Evolutionary conservation across 805 yeast genomes (phyloP).

Genomic region (Sugiyamaella valdiviana): DNA sequence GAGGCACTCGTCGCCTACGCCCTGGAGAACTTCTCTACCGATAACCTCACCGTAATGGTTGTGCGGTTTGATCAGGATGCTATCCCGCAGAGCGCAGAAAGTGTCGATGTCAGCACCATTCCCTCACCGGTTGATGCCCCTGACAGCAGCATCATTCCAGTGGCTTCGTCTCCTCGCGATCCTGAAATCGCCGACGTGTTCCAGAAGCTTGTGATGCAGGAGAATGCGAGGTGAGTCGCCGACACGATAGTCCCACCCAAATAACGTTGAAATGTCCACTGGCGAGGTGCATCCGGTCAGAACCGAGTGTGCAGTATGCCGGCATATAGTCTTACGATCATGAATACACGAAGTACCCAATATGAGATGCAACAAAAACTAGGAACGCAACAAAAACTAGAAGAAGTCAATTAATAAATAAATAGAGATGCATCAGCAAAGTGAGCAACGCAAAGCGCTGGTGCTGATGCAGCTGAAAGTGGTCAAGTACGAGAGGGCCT

Average conservation of each 20-base stretch:
- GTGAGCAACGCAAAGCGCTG: no score
- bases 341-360: no score
- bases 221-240: not conserved
- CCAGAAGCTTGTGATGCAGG: not conserved
- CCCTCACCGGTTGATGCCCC: not conserved
- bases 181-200: not conserved
- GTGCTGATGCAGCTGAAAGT: no score
- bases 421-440: no score
- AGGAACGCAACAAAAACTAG: no score
- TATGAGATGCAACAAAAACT: no score
- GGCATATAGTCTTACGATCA: not conserved
- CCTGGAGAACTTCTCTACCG: conserved; percentile 72
- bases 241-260: no score
- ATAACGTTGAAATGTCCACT: no score
- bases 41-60: conserved; percentile 91
- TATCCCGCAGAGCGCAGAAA: not conserved
- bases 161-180: not conserved
- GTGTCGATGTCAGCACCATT: not conserved
- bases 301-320: not conserved
- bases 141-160: not conserved
- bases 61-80: conserved; percentile 43
- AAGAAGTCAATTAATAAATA: no score
- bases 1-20: conserved; percentile 65
- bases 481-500: no score
- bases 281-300: no score